Conservation (phyloP, 257 asterid species). For the Rubia yunnanensis region DNA sequence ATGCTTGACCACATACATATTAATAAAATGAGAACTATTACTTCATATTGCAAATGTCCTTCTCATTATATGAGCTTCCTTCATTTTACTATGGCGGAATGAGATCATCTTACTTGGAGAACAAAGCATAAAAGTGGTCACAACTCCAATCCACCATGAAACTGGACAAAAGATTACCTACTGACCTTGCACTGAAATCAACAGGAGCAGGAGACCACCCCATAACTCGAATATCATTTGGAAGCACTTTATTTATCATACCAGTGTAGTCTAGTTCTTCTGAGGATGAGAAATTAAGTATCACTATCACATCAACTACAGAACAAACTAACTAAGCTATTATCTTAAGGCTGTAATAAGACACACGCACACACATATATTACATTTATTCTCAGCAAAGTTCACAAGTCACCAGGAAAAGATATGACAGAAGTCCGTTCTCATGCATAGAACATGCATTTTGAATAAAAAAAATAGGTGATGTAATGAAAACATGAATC, state of each 20-base stretch:
- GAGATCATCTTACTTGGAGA: background rate
- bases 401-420: background rate
- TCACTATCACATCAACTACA: background rate
- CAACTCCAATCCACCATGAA: background rate
- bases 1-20: background rate
- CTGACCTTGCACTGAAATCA: slow-evolving; percentile 83
- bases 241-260: slow-evolving; percentile 67
- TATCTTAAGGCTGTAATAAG: background rate
- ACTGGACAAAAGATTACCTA: background rate
- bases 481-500: background rate
- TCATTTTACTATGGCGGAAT: slow-evolving; percentile 1
- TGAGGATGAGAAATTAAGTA: slow-evolving; percentile 20
- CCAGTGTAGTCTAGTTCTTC: slow-evolving; percentile 76
- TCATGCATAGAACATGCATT: background rate
- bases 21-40: background rate
- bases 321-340: background rate
- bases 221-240: slow-evolving; percentile 73
- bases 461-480: background rate
- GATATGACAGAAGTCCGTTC: background rate
- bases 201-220: slow-evolving; percentile 92
- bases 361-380: background rate
- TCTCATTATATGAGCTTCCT: background rate
- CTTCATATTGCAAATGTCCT: background rate
- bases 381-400: background rate
- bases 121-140: background rate